Evolutionary conservation across 208 protist genomes (phyloP), one percentile per base, ranked within the genome.

Genomic region (Crithidia sp.): DNA sequence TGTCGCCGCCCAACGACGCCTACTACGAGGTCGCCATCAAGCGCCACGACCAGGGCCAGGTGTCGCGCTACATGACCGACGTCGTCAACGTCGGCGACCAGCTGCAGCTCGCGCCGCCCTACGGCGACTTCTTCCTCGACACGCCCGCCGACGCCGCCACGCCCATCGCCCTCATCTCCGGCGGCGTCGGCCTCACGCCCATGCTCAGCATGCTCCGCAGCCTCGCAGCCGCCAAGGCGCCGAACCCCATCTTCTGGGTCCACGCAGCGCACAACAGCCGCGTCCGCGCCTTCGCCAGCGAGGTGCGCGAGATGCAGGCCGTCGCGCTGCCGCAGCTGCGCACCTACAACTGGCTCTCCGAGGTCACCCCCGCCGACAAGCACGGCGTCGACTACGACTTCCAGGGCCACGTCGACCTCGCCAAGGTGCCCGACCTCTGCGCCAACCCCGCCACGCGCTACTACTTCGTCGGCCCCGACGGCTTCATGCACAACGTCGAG

Each of bases 91-190:
- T 74, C 50, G 79, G 73, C 40, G 79, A 84, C 66, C 39, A 72
- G 74, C 64, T 84, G 39, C 58, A 84, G 63, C 55, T 80, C 59
- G 79, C 73, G 4, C 79, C 79, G 55, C 74, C 79, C 43, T 84
- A 73, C 74, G 79, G 79, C 16, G 79, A 84, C 74, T 84, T 84
- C 74, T 80, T 77, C 74, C 40, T 79, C 13, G 53, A 76, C 47
- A 17, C 17, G 10, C 67, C 76, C 49, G 47, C 5, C n/a, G 49
- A 59, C 70, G 36, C 36, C 39, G 44, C 60, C 40, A 67, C 79
- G 10, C 70, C 73, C 36, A 56, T 84, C 62, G 73, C 71, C n/a
- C 59, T 84, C 56, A 69, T 79, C 50, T 75, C 79, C 50, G 79
- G 73, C 47, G 79, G 74, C 62, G 69, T 76, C 44, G 79, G 79